Conservation (phyloP, 352 stramenopile species). For the Globisporangium nagaii region DNA sequence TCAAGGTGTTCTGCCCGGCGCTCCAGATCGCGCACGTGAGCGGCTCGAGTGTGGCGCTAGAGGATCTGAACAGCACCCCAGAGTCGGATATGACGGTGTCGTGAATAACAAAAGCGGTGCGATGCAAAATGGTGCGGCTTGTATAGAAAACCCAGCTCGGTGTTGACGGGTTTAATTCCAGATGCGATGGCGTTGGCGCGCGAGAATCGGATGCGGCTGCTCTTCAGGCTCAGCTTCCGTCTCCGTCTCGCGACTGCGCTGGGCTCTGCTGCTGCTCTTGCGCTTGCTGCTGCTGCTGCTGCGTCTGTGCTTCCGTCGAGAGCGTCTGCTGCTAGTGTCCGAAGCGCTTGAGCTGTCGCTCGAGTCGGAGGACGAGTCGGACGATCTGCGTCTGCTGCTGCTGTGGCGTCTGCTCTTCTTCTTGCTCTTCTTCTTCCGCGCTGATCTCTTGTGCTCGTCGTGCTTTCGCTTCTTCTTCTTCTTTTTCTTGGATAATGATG, state of each 20-base stretch:
- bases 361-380: neutral
- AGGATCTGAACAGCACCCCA: slow-evolving; percentile 31
- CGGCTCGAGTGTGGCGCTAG: slow-evolving; percentile 31
- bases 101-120: no score
- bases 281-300: neutral
- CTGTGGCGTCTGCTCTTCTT: neutral
- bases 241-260: neutral
- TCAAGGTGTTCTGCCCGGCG: slow-evolving; percentile 33
- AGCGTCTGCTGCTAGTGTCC: neutral
- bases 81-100: slow-evolving; percentile 1
- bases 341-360: neutral
- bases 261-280: neutral
- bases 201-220: slow-evolving; percentile 16
- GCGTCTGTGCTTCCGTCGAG: neutral
- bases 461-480: slow-evolving; percentile 25
- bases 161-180: slow-evolving; percentile 42
- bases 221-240: neutral
- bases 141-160: no score
- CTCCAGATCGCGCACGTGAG: slow-evolving; percentile 31
- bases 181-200: slow-evolving; percentile 26
- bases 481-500: slow-evolving; percentile 9
- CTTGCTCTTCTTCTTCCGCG: slow-evolving; percentile 10
- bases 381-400: no score
- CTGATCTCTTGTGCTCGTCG: slow-evolving; percentile 5
- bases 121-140: no score